A percentile compares a stretch with the other conserved stretches of the same genome.
Evolutionary conservation across 345 rosid species (phyloP).

Genomic region (Theobroma cacao): DNA sequence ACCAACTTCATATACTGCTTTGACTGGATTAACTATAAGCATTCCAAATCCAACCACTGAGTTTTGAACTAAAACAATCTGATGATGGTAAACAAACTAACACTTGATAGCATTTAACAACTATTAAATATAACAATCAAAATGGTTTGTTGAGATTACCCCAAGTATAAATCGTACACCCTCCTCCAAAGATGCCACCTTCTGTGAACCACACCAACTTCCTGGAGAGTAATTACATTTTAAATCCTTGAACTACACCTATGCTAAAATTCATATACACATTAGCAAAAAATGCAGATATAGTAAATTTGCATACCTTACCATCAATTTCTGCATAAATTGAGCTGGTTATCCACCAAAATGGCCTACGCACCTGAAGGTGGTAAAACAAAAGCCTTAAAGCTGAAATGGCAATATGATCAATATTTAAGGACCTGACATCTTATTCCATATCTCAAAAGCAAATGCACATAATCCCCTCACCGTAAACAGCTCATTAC

Average conservation of each 20-base stretch:
- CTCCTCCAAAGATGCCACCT: conserved; percentile 99
- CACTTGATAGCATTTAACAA: not conserved
- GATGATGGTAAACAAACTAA: not conserved
- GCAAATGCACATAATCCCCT: conserved; percentile 23
- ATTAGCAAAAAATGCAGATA: not conserved
- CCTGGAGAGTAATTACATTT: conserved; percentile 39
- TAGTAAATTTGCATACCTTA: conserved; percentile 47
- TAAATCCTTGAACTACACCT: conserved; percentile 19
- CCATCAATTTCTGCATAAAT: conserved; percentile 89
- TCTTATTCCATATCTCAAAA: conserved; percentile 3
- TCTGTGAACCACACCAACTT: conserved; percentile 89
- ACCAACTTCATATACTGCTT: not conserved
- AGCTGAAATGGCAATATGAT: conserved; percentile 23
- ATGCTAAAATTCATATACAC: not conserved
- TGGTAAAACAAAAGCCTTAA: conserved; percentile 20
- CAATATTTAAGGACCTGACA: conserved; percentile 9
- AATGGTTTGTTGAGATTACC: conserved; percentile 44
- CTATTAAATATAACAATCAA: not conserved
- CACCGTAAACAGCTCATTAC: conserved; percentile 81
- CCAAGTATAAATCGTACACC: conserved; percentile 86
- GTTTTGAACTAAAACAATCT: not conserved
- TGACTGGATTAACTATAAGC: not conserved
- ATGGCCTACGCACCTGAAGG: conserved; percentile 87
- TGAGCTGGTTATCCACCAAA: conserved; percentile 97
- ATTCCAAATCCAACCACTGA: not conserved